These are phyloP conservation scores for Glonium stellatum DNA, from an alignment of 495 filamentous ascomycete species.

Conservation along the genomic window DNA sequence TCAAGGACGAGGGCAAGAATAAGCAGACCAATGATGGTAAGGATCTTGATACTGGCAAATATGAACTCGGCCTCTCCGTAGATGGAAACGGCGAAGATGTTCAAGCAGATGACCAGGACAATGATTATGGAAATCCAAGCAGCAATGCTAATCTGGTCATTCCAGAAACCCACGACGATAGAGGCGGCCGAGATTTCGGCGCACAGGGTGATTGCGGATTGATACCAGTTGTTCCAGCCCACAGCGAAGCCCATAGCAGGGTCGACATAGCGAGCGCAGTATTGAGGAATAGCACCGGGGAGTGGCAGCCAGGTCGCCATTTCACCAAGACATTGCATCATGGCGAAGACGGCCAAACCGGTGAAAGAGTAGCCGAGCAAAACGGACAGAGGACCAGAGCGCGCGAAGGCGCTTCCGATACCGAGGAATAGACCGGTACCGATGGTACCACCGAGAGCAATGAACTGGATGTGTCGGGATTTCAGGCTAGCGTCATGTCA, in stretches of 20 bases:
- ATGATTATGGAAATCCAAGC: conserved; percentile 75
- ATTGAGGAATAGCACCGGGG: conserved; percentile 68
- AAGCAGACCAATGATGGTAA: conserved; percentile 57
- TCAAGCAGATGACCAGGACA: conserved; percentile 57
- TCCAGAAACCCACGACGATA: conserved; percentile 71
- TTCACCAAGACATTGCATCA: conserved; percentile 54
- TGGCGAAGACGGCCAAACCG: conserved; percentile 55
- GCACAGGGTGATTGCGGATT: conserved; percentile 54
- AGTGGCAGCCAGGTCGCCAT: conserved; percentile 71
- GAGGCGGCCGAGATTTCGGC: conserved; percentile 70
- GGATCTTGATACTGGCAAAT: conserved; percentile 67
- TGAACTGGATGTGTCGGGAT: conserved; percentile 55
- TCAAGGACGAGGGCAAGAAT: conserved; percentile 53
- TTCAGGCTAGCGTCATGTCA: conserved; percentile 32
- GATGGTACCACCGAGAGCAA: conserved; percentile 63
- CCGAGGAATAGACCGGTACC: conserved; percentile 72
- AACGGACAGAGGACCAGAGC: conserved; percentile 57
- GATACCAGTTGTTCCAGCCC: conserved; percentile 59
- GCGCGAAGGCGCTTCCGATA: conserved; percentile 55
- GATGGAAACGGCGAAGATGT: conserved; percentile 59
- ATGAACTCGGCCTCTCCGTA: conserved; percentile 72
- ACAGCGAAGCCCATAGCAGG: conserved; percentile 70
- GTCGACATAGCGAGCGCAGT: conserved; percentile 65
- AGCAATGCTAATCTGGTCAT: conserved; percentile 48
- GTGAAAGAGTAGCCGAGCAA: conserved; percentile 66